Percentiles rank a stretch among this genome's conserved stretches.
Evolutionary conservation across 108 stramenopile genomes (phyloP).

Genomic region (Cyclotella choctawhatcheeana): DNA sequence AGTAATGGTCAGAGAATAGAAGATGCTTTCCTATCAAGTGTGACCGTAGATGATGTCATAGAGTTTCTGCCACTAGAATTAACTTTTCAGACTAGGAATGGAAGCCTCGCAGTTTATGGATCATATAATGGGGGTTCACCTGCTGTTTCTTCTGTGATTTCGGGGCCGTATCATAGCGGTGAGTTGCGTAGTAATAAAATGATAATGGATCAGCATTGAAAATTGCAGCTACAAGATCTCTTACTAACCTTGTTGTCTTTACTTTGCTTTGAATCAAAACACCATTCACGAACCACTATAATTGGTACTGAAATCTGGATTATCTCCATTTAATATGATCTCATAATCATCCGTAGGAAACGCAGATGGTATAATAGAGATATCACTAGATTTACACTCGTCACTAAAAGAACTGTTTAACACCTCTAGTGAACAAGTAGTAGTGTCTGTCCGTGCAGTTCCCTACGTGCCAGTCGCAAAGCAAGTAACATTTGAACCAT

Average conservation of each 20-base stretch:
- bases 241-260: not conserved
- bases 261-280: too few species aligned
- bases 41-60: constrained; percentile 17
- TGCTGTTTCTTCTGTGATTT: constrained; percentile 1
- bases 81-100: constrained; percentile 6
- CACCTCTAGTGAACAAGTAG: constrained; percentile 13
- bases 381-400: constrained; percentile 47
- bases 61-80: constrained; percentile 53
- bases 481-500: constrained; percentile 66
- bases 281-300: too few species aligned
- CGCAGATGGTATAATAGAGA: constrained; percentile 35
- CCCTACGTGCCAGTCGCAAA: constrained; percentile 41
- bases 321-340: not conserved
- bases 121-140: constrained; percentile 79
- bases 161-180: constrained; percentile 10
- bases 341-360: not conserved
- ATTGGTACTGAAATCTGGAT: not conserved
- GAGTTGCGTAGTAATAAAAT: not conserved
- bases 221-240: not conserved
- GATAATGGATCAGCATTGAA: not conserved
- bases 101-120: constrained; percentile 40
- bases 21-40: not conserved
- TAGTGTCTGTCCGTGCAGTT: constrained; percentile 56
- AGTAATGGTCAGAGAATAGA: too few species aligned
- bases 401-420: constrained; percentile 38